Conservation (phyloP, 345 rosid species). For the Bretschneidera sinensis region DNA sequence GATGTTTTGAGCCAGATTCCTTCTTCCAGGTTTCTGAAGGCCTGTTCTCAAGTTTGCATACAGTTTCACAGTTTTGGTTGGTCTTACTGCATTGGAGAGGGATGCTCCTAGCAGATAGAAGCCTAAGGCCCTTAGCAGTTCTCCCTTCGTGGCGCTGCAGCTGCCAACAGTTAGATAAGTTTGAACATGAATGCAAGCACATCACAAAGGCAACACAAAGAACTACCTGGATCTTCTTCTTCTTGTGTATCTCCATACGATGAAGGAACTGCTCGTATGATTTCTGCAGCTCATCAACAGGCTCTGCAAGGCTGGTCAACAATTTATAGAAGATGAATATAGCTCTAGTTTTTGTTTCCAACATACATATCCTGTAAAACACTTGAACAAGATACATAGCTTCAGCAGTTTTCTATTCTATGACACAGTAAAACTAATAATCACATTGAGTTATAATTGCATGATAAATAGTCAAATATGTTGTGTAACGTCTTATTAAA, state of each 20-base stretch:
- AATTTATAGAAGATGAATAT: background rate
- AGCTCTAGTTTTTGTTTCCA: too few relatives aligned
- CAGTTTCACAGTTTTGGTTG: slow-evolving; percentile 27
- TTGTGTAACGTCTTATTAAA: too few relatives aligned
- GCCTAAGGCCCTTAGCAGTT: slow-evolving; percentile 26
- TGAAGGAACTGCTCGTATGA: slow-evolving; percentile 75
- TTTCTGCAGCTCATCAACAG: slow-evolving; percentile 73
- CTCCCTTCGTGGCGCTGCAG: slow-evolving; percentile 45
- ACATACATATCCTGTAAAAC: too few relatives aligned
- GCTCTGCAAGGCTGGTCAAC: slow-evolving; percentile 80
- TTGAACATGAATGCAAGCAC: slow-evolving; percentile 6
- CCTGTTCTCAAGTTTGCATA: slow-evolving; percentile 11
- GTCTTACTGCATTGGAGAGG: slow-evolving; percentile 5
- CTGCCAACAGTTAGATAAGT: slow-evolving; percentile 15
- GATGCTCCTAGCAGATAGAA: slow-evolving; percentile 21
- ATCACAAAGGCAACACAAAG: slow-evolving; percentile 1
- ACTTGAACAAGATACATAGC: too few relatives aligned
- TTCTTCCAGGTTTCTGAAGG: background rate
- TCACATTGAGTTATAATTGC: too few relatives aligned
- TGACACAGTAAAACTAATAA: too few relatives aligned
- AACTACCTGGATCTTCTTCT: slow-evolving; percentile 57
- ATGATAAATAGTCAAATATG: too few relatives aligned
- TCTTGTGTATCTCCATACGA: slow-evolving; percentile 64
- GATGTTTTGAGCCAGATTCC: background rate
- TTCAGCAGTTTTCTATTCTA: too few relatives aligned